A percentile compares a stretch with the other conserved stretches of the same genome.
Evolutionary conservation across 225 moss, liverwort and hornwort genomes (phyloP).

Genomic region (Pseudoscleropodium purum): DNA sequence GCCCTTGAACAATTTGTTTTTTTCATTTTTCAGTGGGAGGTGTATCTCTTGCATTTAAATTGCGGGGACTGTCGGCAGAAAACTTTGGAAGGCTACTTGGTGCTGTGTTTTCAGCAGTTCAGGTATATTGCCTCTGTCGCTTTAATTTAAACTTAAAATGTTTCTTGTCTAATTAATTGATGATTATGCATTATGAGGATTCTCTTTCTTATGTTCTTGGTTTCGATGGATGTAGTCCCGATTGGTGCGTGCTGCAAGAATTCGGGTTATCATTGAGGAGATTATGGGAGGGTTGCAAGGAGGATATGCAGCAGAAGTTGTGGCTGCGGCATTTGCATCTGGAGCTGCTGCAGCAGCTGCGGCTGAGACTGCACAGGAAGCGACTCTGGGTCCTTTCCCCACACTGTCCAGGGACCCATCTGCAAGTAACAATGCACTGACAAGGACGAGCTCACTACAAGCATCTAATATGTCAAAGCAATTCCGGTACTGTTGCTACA

Average conservation of each 20-base stretch:
- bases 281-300: conserved; percentile 92
- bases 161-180: neutral
- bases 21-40: conserved; percentile 64
- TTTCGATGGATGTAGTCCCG: conserved; percentile 49
- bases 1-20: neutral
- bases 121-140: conserved; percentile 35
- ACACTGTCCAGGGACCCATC: conserved; percentile 32
- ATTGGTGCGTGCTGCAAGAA: conserved; percentile 82
- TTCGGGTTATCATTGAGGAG: conserved; percentile 83
- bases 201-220: neutral
- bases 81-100: conserved; percentile 81
- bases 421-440: conserved; percentile 12
- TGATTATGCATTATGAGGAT: neutral
- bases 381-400: conserved; percentile 24
- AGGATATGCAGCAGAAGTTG: conserved; percentile 92
- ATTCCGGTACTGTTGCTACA: conserved; percentile 55
- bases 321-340: conserved; percentile 95
- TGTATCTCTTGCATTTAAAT: conserved; percentile 83
- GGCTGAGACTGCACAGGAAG: conserved; percentile 88
- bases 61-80: conserved; percentile 79
- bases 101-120: conserved; percentile 88
- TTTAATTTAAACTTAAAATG: neutral
- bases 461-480: conserved; percentile 79
- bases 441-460: conserved; percentile 36
- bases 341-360: conserved; percentile 97